phyloP scores from a whole-genome alignment of 2,329 filamentous ascomycete genomes.

The Pseudomassariella vexata region DNA sequence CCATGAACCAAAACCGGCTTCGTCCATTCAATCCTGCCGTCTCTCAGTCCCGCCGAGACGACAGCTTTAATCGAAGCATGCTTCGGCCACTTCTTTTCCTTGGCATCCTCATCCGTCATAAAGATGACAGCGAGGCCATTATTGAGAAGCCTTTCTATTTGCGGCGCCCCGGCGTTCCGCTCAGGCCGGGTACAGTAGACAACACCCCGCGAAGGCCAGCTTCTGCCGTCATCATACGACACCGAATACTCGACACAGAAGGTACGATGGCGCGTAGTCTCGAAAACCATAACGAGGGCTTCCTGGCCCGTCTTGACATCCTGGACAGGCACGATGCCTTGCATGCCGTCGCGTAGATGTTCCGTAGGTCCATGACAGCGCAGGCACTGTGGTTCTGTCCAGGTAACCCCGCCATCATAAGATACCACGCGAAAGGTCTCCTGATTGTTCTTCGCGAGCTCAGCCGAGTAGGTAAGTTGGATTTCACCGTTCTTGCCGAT shows the following conservation, averaged over 20 bases:
- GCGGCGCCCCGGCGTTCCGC: constrained; percentile 37
- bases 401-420: constrained; percentile 33
- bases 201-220: constrained; percentile 32
- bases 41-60: constrained; percentile 26
- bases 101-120: constrained; percentile 39
- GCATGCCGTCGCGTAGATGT: constrained; percentile 36
- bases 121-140: constrained; percentile 35
- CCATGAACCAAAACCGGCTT: constrained; percentile 22
- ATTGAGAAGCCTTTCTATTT: constrained; percentile 33
- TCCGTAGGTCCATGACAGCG: constrained; percentile 29
- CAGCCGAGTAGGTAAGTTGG: constrained; percentile 39
- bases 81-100: constrained; percentile 29
- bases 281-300: constrained; percentile 38
- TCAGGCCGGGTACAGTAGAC: constrained; percentile 32
- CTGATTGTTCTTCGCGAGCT: constrained; percentile 38
- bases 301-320: constrained; percentile 22
- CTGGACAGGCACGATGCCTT: constrained; percentile 28
- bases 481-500: constrained; percentile 27
- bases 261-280: constrained; percentile 33
- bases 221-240: constrained; percentile 36
- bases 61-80: constrained; percentile 34
- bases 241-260: constrained; percentile 39
- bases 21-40: constrained; percentile 29
- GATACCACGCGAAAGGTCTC: constrained; percentile 42
- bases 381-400: constrained; percentile 33